A percentile compares a stretch with the other conserved stretches of the same genome.
Evolutionary conservation across 306 rosid species (phyloP).

Genomic region (Vigna radiata): DNA sequence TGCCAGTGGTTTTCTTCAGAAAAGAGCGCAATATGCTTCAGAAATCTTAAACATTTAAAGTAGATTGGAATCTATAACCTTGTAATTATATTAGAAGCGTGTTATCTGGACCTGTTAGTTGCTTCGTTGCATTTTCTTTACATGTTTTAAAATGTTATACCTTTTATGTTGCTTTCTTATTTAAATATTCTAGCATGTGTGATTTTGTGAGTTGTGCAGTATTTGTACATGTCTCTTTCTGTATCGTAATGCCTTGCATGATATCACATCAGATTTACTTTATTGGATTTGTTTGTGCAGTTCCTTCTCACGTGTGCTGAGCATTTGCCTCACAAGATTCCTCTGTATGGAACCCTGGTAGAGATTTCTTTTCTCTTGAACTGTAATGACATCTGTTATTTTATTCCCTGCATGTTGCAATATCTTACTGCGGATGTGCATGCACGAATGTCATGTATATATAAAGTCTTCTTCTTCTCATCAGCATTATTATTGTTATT

Average conservation of each 20-base stretch:
- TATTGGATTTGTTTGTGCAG: conserved; percentile 61
- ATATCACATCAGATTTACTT: conserved; percentile 29
- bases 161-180: background rate
- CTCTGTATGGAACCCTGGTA: conserved; percentile 92
- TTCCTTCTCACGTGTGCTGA: conserved; percentile 76
- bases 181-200: background rate
- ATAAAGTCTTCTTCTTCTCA: background rate
- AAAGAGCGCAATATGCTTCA: background rate
- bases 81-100: conserved; percentile 8
- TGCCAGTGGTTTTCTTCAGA: background rate
- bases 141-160: background rate
- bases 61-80: conserved; percentile 8
- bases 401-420: background rate
- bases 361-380: conserved; percentile 24
- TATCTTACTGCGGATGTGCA: conserved; percentile 11
- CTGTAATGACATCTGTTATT: background rate
- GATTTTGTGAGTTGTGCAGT: background rate
- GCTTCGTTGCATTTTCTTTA: background rate
- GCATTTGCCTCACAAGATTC: conserved; percentile 95
- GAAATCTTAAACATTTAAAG: conserved; percentile 24
- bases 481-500: background rate
- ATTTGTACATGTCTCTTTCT: conserved; percentile 9
- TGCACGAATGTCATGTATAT: background rate
- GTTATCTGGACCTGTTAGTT: conserved; percentile 6
- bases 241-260: background rate